Base-by-base conservation (phyloP, 2,329 filamentous ascomycete species). In the Fusarium sp. region DNA sequence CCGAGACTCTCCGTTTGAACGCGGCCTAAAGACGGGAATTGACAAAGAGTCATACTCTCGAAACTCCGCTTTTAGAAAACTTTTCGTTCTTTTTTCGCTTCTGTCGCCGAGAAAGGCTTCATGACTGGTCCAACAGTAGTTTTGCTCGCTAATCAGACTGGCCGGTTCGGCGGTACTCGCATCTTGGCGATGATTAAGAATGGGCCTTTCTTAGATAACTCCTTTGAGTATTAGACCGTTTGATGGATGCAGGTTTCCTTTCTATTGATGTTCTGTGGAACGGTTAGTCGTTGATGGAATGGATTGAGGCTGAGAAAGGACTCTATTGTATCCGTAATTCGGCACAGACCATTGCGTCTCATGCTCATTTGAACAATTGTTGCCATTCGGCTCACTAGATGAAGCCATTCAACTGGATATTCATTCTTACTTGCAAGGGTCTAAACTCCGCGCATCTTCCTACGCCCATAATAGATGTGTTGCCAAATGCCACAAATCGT, bases 21-120 rank as follows among this genome's bases (percentile, higher is more conserved):
- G 31, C 48, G 44, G 51, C n/a, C 33, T 36, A 59, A 55, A 39
- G 43, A 37, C 57, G 61, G 61, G 53, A 52, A 52, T 65, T 62
- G 15, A 53, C 11, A 51, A 29, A 53, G 61, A 63, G 61, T 65
- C 57, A 65, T 2, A 33, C 19, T 44, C 17, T 25, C 17, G 14
- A 31, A 54, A 49, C 45, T 49, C 52, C 52, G 52, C 44, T 62
- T 62, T 57, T 33, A 23, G 36, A 57, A 54, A 49, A 46, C 51
- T 63, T 64, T 63, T 65, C 53, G 44, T 59, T 63, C 46, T 63
- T 51, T 65, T 65, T 48, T 45, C 46, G 57, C 38, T 59, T 65
- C 61, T 36, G 51, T 62, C 45, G n/a, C 47, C 42, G 21, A 65
- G 53, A 49, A 9, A 21, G 45, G 47, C 33, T 63, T 53, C 44